phyloP scores from a whole-genome alignment of 441 rosid species.

The Dalechampia spathulata region DNA sequence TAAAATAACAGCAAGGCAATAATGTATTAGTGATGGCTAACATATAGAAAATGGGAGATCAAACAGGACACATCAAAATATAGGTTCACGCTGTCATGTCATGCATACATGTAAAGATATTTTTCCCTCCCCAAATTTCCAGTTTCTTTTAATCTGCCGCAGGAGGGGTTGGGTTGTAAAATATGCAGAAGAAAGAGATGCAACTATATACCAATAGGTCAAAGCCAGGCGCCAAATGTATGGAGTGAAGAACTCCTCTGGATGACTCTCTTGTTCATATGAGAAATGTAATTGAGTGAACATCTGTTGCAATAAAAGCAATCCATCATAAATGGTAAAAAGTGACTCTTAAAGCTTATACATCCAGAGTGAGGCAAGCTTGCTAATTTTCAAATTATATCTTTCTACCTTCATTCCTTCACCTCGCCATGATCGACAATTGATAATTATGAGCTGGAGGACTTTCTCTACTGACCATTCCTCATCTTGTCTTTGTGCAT shows the following conservation, averaged over 20 bases:
- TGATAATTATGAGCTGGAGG: constrained; percentile 64
- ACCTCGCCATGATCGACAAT: constrained; percentile 92
- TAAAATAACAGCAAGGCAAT: too few species aligned
- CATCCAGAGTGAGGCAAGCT: neutral
- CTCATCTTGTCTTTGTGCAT: constrained; percentile 72
- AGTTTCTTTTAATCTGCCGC: neutral
- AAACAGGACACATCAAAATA: neutral
- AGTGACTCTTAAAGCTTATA: neutral
- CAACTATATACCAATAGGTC: constrained; percentile 46
- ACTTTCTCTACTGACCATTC: constrained; percentile 98
- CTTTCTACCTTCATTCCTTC: constrained; percentile 88
- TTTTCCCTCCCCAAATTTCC: neutral
- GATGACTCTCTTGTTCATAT: constrained; percentile 97
- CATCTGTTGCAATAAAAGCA: constrained; percentile 45
- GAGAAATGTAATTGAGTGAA: constrained; percentile 96
- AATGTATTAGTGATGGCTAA: constrained; percentile 6
- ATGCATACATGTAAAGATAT: too few species aligned
- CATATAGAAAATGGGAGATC: neutral
- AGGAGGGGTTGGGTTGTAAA: neutral
- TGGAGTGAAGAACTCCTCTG: constrained; percentile 97
- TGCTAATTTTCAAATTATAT: neutral
- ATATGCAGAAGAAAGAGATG: neutral
- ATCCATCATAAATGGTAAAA: neutral
- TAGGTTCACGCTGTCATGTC: neutral
- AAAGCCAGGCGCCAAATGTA: constrained; percentile 86